Evolutionary conservation across 179 eudicot genomes (phyloP).

Genomic region (Beta macrorhiza): DNA sequence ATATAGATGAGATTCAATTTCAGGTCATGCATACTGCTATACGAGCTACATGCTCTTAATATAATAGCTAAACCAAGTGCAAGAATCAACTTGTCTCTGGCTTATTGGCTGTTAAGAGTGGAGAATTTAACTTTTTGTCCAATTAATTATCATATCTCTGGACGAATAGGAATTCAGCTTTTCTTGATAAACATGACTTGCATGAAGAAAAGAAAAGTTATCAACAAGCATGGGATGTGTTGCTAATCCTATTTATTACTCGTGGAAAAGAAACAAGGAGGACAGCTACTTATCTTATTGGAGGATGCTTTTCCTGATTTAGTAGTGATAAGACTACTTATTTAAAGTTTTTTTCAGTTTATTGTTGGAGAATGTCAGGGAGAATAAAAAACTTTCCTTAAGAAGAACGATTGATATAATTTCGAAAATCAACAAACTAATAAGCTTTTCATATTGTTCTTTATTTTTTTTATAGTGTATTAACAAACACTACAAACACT

Average conservation of each 20-base stretch:
- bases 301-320: constrained; percentile 28
- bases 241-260: constrained; percentile 21
- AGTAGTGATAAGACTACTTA: constrained; percentile 22
- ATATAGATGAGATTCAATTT: no score
- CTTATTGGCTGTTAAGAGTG: constrained; percentile 29
- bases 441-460: background rate
- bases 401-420: background rate
- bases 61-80: constrained; percentile 6
- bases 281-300: constrained; percentile 28
- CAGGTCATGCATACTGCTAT: no score
- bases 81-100: constrained; percentile 29
- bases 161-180: constrained; percentile 50
- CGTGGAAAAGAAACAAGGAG: constrained; percentile 14
- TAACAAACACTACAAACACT: background rate
- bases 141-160: constrained; percentile 35
- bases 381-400: constrained; percentile 18
- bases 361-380: constrained; percentile 22
- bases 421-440: background rate
- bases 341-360: constrained; percentile 5
- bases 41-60: background rate
- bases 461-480: background rate
- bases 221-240: constrained; percentile 23
- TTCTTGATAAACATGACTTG: constrained; percentile 20
- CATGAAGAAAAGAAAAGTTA: constrained; percentile 10
- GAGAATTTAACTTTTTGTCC: constrained; percentile 27